phyloP scores from a whole-genome alignment of 371 early-diverging fungal genomes.

The Gilbertella persicaria region DNA sequence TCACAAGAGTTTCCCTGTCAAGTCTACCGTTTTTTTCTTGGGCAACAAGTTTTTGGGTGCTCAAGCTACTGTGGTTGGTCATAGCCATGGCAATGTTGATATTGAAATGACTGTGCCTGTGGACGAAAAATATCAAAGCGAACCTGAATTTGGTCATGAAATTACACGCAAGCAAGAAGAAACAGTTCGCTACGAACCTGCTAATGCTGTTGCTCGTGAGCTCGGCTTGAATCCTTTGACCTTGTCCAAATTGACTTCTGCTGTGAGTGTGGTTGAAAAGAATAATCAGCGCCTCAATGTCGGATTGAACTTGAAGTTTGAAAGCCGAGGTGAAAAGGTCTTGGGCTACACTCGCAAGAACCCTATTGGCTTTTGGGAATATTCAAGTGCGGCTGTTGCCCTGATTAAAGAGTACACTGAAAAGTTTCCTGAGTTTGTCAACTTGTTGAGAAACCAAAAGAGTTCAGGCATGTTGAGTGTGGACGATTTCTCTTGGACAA shows the following conservation, averaged over 20 bases:
- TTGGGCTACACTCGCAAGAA: conserved; percentile 83
- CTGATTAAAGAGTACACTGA: conserved; percentile 72
- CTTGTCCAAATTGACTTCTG: conserved; percentile 84
- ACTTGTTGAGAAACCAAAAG: conserved; percentile 53
- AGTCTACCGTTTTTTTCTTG: conserved; percentile 72
- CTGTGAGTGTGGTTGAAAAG: conserved; percentile 66
- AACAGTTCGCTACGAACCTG: conserved; percentile 60
- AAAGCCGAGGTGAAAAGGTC: conserved; percentile 81
- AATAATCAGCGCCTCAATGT: conserved; percentile 67
- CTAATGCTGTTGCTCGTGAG: conserved; percentile 64
- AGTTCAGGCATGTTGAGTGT: conserved; percentile 32
- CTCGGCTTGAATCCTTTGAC: conserved; percentile 62
- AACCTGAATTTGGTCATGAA: conserved; percentile 61
- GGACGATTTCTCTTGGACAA: conserved; percentile 37
- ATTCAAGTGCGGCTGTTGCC: conserved; percentile 71
- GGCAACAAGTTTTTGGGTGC: conserved; percentile 68
- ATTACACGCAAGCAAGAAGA: conserved; percentile 46
- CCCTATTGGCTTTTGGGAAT: conserved; percentile 80
- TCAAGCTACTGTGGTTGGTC: conserved; percentile 70
- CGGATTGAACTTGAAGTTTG: conserved; percentile 91
- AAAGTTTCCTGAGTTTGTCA: conserved; percentile 75
- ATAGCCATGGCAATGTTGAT: conserved; percentile 51
- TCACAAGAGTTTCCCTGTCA: conserved; percentile 67
- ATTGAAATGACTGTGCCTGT: conserved; percentile 49
- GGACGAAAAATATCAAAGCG: conserved; percentile 28